Evolutionary conservation across 2,329 filamentous ascomycete species (phyloP).

Genomic region (Trichoderma gracile): DNA sequence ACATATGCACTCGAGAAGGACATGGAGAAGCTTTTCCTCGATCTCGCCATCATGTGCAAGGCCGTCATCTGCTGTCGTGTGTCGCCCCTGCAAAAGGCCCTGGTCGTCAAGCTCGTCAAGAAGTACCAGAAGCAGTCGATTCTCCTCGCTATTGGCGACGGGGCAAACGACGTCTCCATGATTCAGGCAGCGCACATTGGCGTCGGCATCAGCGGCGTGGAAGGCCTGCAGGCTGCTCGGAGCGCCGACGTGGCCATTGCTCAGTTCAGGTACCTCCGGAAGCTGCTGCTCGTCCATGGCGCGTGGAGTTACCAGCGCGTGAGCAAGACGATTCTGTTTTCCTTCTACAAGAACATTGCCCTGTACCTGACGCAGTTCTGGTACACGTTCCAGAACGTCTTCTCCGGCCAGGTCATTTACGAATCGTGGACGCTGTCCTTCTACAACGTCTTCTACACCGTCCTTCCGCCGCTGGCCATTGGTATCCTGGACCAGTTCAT

Average conservation of each 20-base stretch:
- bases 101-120: conserved; percentile 98
- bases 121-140: conserved; percentile 85
- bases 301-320: conserved; percentile 98
- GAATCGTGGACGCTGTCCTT: conserved; percentile 99
- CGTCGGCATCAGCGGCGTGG: conserved; percentile 93
- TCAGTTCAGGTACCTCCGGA: conserved; percentile 92
- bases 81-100: conserved; percentile 91
- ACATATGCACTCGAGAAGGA: conserved; percentile 93
- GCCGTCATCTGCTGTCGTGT: conserved; percentile 99
- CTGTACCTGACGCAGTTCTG: conserved; percentile 99
- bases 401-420: conserved; percentile 96
- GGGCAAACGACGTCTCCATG: conserved; percentile 99
- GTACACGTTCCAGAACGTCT: conserved; percentile 98
- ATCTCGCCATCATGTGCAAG: conserved; percentile 93
- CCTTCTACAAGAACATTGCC: conserved; percentile 99
- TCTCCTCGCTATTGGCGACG: conserved; percentile 92
- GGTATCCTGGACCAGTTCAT: conserved; percentile 98
- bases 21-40: conserved; percentile 88
- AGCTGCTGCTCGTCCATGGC: conserved; percentile 90
- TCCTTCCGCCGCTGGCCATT: conserved; percentile 87
- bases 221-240: conserved; percentile 93
- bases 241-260: conserved; percentile 95
- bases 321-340: conserved; percentile 95
- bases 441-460: conserved; percentile 98
- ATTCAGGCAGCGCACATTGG: conserved; percentile 98